phyloP scores from a whole-genome alignment of 2,329 filamentous ascomycete species.

The Daldinia sp. region DNA sequence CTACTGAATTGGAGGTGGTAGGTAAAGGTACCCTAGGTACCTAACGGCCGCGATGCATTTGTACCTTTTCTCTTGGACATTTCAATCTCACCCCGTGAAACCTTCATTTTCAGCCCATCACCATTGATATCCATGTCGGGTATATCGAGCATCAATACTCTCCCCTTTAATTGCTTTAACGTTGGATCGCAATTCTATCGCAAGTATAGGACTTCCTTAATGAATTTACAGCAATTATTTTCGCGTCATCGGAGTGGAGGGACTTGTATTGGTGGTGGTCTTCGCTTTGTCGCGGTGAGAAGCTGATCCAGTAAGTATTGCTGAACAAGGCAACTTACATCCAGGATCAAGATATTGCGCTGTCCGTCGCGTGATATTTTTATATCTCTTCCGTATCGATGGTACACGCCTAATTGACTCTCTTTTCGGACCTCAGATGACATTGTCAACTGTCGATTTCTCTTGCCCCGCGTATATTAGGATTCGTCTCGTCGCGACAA shows the following conservation, averaged over 20 bases:
- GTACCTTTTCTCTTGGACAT: constrained; percentile 31
- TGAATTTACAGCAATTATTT: constrained; percentile 29
- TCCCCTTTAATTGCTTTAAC: background rate
- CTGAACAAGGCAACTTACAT: constrained; percentile 20
- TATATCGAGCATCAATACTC: constrained; percentile 19
- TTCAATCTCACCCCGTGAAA: constrained; percentile 39
- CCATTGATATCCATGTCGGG: constrained; percentile 22
- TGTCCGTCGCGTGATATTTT: background rate
- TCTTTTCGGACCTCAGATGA: constrained; percentile 4
- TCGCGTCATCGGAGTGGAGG: constrained; percentile 34
- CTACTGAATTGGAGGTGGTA: background rate
- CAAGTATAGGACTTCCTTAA: constrained; percentile 18
- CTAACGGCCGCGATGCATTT: constrained; percentile 13
- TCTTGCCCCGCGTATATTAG: constrained; percentile 27
- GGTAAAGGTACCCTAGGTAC: constrained; percentile 8
- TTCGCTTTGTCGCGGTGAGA: constrained; percentile 30
- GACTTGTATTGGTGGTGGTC: constrained; percentile 34
- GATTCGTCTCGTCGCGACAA: constrained; percentile 18
- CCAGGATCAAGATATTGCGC: background rate
- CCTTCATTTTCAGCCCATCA: constrained; percentile 39
- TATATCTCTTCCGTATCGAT: constrained; percentile 8
- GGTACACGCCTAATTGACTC: background rate
- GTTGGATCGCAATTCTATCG: constrained; percentile 2
- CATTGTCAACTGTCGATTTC: background rate
- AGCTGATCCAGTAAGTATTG: constrained; percentile 32